Percentiles rank a stretch among this genome's conserved stretches.
Evolutionary conservation across 306 rosid species (phyloP).

Genomic region (Prunus fruticosa): DNA sequence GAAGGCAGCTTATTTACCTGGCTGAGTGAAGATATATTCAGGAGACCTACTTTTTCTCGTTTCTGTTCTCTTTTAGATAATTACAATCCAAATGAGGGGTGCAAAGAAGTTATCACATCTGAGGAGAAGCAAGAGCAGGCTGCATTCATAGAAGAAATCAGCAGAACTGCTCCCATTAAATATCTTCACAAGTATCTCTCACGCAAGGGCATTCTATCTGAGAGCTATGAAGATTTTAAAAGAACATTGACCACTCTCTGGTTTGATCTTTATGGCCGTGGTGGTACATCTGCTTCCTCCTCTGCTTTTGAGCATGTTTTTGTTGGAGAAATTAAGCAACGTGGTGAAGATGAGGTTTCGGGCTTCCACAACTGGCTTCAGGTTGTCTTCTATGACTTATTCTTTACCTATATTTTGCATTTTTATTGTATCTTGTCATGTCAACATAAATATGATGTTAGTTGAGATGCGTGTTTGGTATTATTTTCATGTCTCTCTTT

Average conservation of each 20-base stretch:
- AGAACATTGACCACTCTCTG: constrained; percentile 55
- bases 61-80: constrained; percentile 90
- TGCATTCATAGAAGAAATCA: constrained; percentile 88
- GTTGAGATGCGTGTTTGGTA: background rate
- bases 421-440: background rate
- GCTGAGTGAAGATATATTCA: constrained; percentile 65
- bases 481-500: no score
- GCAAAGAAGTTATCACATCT: constrained; percentile 80
- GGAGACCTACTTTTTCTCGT: constrained; percentile 75
- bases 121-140: constrained; percentile 95
- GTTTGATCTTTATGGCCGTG: constrained; percentile 92
- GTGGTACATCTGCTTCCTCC: constrained; percentile 82
- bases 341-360: constrained; percentile 57
- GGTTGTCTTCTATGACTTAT: constrained; percentile 38
- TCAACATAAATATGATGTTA: background rate
- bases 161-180: constrained; percentile 90
- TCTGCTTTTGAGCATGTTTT: constrained; percentile 97
- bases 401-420: background rate
- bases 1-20: constrained; percentile 67
- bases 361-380: constrained; percentile 99
- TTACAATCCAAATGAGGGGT: constrained; percentile 77
- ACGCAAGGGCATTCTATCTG: constrained; percentile 54
- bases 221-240: constrained; percentile 68
- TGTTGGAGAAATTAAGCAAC: constrained; percentile 86
- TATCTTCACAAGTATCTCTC: constrained; percentile 79